These are phyloP conservation scores for Botrytis sinoallii DNA, from an alignment of 2,329 filamentous ascomycete genomes.

Conservation along the genomic window DNA sequence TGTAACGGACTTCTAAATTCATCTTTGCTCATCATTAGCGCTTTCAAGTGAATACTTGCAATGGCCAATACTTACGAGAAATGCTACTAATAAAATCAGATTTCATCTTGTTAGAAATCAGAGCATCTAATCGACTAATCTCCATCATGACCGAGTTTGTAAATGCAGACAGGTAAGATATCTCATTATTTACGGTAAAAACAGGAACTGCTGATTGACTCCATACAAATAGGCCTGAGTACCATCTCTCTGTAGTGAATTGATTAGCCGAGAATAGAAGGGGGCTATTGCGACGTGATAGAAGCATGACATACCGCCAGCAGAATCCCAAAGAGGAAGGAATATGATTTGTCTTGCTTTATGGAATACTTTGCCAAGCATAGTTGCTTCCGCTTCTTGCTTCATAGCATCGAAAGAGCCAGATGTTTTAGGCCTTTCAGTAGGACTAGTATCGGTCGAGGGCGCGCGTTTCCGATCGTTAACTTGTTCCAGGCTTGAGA, in stretches of 20 bases:
- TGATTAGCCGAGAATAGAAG: not conserved
- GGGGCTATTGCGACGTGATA: not conserved
- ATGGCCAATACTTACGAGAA: constrained; percentile 36
- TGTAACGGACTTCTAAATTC: constrained; percentile 58
- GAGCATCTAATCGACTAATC: constrained; percentile 43
- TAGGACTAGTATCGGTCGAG: constrained; percentile 1
- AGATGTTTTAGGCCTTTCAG: constrained; percentile 21
- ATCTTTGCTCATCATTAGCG: not conserved
- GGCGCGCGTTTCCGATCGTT: constrained; percentile 18
- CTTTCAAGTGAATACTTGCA: constrained; percentile 29
- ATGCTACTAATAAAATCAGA: constrained; percentile 55
- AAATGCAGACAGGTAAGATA: constrained; percentile 39
- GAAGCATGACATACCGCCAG: constrained; percentile 24
- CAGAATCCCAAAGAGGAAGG: constrained; percentile 36
- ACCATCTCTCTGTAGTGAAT: constrained; percentile 28
- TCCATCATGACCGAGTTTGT: constrained; percentile 32
- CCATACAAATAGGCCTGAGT: constrained; percentile 34
- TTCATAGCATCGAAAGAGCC: constrained; percentile 23
- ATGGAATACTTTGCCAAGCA: constrained; percentile 33
- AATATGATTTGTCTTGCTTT: constrained; percentile 36
- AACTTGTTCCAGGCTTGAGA: constrained; percentile 34
- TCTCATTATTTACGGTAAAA: constrained; percentile 35
- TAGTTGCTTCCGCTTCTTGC: constrained; percentile 29
- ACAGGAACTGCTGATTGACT: constrained; percentile 36
- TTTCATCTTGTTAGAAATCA: constrained; percentile 48